Conservation (phyloP, 1,284 basidiomycete species). For the Xanthoconium separans region DNA sequence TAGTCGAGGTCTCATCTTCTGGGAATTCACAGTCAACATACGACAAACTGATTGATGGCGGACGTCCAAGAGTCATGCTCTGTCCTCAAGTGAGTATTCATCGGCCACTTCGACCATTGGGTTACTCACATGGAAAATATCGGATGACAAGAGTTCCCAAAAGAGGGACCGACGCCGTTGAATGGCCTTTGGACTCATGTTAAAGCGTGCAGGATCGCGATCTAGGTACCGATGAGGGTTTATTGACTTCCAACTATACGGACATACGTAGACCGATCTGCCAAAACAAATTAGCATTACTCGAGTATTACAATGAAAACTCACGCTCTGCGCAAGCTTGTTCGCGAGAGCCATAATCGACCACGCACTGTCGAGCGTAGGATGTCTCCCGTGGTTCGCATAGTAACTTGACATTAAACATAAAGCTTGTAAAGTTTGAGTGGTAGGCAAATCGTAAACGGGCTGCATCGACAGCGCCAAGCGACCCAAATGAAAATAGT, state of each 20-base stretch:
- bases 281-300: slow-evolving; percentile 11
- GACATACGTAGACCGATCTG: slow-evolving; percentile 58
- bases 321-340: slow-evolving; percentile 58
- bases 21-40: slow-evolving; percentile 61
- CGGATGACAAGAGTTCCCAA: slow-evolving; percentile 55
- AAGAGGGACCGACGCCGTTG: slow-evolving; percentile 55
- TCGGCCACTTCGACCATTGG: not conserved
- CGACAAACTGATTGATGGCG: slow-evolving; percentile 53
- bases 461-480: slow-evolving; percentile 57
- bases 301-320: slow-evolving; percentile 20
- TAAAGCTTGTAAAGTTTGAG: slow-evolving; percentile 60
- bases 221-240: slow-evolving; percentile 38
- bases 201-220: slow-evolving; percentile 59
- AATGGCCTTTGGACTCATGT: slow-evolving; percentile 51
- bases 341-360: slow-evolving; percentile 47
- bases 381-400: slow-evolving; percentile 49
- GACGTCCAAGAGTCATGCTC: slow-evolving; percentile 54
- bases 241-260: not conserved
- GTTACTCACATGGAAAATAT: slow-evolving; percentile 46
- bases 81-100: slow-evolving; percentile 22
- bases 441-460: slow-evolving; percentile 61
- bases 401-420: slow-evolving; percentile 55
- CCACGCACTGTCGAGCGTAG: slow-evolving; percentile 55
- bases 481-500: slow-evolving; percentile 57
- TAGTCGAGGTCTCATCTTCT: slow-evolving; percentile 44